Evolutionary conservation across 163 green algal species (phyloP).

Genomic region (Dunaliella salina): DNA sequence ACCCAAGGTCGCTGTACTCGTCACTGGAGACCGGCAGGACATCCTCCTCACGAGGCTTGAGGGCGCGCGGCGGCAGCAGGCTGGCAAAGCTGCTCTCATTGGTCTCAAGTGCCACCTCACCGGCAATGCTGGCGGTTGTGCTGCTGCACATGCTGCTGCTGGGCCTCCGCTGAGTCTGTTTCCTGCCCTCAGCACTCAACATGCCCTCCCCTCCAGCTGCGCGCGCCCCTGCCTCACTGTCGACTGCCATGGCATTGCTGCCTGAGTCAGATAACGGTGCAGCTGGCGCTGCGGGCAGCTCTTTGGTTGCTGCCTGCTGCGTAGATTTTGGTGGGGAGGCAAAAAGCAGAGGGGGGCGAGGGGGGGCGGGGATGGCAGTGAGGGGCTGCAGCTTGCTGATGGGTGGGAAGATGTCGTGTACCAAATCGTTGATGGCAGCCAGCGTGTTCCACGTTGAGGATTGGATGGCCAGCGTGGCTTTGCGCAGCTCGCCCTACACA

Average conservation of each 20-base stretch:
- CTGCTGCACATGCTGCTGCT: not conserved
- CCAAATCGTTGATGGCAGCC: constrained; percentile 60
- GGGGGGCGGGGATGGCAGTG: not conserved
- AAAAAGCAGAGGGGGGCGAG: not conserved
- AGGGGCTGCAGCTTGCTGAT: constrained; percentile 18
- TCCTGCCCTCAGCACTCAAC: not conserved
- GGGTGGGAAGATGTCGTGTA: constrained; percentile 69
- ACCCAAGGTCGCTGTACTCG: not conserved
- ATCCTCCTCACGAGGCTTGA: not conserved
- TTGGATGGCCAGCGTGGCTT: constrained; percentile 19
- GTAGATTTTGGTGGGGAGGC: not conserved
- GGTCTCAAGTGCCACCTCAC: too few relatives aligned
- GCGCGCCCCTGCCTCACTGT: not conserved
- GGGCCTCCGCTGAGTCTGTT: not conserved
- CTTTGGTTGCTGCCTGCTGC: not conserved
- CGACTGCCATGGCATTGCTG: not conserved
- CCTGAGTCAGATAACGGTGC: not conserved
- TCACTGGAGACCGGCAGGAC: not conserved
- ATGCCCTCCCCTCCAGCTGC: not conserved
- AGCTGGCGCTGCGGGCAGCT: not conserved
- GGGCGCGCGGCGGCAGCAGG: not conserved
- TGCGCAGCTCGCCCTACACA: constrained; percentile 38
- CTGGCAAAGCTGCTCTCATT: not conserved
- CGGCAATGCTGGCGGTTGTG: not conserved
- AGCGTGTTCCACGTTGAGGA: constrained; percentile 40